Conservation (phyloP, 1,139 yeast genomes). For the Ogataea hybrid region DNA sequence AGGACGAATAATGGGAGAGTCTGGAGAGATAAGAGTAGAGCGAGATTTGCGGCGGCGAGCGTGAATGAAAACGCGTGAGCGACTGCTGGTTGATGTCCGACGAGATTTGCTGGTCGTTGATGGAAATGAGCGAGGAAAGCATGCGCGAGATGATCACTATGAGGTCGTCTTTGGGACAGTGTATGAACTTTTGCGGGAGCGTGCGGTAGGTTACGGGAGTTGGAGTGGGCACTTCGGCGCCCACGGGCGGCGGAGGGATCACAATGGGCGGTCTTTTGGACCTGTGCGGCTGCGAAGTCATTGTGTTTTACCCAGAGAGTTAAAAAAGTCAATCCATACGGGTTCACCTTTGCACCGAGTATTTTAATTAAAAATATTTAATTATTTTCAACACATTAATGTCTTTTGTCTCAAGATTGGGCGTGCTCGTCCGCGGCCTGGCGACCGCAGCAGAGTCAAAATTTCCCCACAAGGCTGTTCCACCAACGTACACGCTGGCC, state of each 20-base stretch:
- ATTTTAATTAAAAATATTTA: not conserved
- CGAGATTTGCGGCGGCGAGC: slow-evolving; percentile 88
- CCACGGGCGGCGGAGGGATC: slow-evolving; percentile 9
- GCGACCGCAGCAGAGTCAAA: slow-evolving; percentile 4
- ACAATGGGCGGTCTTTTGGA: slow-evolving; percentile 10
- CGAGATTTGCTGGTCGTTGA: slow-evolving; percentile 28
- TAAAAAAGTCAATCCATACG: not conserved
- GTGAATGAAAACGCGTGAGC: slow-evolving; percentile 86
- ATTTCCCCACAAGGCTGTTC: slow-evolving; percentile 34
- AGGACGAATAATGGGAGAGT: slow-evolving; percentile 79
- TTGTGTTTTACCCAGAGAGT: not conserved
- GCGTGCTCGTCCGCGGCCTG: not conserved
- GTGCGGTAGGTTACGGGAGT: slow-evolving; percentile 8
- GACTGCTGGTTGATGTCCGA: slow-evolving; percentile 30
- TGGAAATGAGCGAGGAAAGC: slow-evolving; percentile 48
- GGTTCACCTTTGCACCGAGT: slow-evolving; percentile 5
- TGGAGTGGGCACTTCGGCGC: not conserved
- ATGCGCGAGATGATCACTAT: slow-evolving; percentile 73
- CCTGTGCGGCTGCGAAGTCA: slow-evolving; percentile 3
- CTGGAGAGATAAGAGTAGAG: slow-evolving; percentile 74
- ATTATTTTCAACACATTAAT: not conserved
- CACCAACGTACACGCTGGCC: slow-evolving; percentile 79
- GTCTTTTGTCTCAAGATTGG: slow-evolving; percentile 1
- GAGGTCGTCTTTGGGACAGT: slow-evolving; percentile 69
- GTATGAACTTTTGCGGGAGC: slow-evolving; percentile 59